A percentile compares a stretch with the other conserved stretches of the same genome.
Evolutionary conservation across 495 filamentous ascomycete species (phyloP).

Genomic region (Trichoderma gamsii): DNA sequence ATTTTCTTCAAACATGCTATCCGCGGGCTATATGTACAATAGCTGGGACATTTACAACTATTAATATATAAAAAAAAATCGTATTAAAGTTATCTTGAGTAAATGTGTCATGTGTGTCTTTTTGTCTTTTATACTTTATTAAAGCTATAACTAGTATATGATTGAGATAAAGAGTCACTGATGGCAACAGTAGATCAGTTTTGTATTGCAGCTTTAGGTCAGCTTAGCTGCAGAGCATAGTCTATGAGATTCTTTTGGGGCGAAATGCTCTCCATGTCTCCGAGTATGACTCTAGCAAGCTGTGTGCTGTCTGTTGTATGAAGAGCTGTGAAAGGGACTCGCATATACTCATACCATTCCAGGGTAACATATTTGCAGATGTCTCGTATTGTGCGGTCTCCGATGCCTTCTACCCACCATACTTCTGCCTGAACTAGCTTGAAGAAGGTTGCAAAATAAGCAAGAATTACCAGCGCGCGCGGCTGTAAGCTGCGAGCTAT

Average conservation of each 20-base stretch:
- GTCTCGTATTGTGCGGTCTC: conserved; percentile 32
- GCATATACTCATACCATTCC: conserved; percentile 31
- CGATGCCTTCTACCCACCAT: conserved; percentile 44
- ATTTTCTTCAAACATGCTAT: conserved; percentile 12
- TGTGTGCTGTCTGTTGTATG: conserved; percentile 20
- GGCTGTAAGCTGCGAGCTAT: conserved; percentile 45
- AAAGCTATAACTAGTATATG: neutral
- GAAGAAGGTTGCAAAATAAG: conserved; percentile 40
- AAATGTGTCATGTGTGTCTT: neutral
- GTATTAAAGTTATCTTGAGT: neutral
- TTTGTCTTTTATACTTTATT: neutral
- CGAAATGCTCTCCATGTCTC: conserved; percentile 30
- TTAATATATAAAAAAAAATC: neutral
- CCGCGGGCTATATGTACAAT: neutral
- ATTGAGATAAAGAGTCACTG: neutral
- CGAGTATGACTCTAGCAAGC: conserved; percentile 31
- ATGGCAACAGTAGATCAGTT: neutral
- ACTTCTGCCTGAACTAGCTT: conserved; percentile 26
- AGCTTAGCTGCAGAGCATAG: neutral
- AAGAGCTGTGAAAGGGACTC: conserved; percentile 31
- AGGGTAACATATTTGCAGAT: conserved; percentile 33
- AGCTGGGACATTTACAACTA: neutral
- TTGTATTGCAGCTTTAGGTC: neutral
- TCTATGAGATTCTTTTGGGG: neutral
- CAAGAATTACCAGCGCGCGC: conserved; percentile 48